Evolutionary conservation across 768 basidiomycete species (phyloP).

Genomic region (Boletus barrowsii): DNA sequence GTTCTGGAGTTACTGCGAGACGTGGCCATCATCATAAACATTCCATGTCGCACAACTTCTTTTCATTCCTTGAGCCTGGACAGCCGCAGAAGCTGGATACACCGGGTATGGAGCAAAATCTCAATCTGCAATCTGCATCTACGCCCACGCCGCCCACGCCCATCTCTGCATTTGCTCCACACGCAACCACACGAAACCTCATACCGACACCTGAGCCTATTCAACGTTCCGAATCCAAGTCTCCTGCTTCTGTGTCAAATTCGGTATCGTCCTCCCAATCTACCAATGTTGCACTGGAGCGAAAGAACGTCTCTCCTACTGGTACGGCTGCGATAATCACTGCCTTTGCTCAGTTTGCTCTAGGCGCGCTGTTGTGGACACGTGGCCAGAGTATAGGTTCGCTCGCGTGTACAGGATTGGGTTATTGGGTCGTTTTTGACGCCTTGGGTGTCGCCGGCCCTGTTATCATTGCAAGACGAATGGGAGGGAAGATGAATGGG

Average conservation of each 20-base stretch:
- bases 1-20: constrained; percentile 27
- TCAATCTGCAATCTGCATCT: constrained; percentile 55
- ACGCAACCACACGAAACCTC: constrained; percentile 29
- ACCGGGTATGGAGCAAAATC: constrained; percentile 29
- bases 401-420: constrained; percentile 83
- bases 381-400: constrained; percentile 86
- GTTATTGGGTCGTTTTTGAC: constrained; percentile 97
- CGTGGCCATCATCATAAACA: constrained; percentile 91
- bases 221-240: constrained; percentile 24
- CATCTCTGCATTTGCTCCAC: constrained; percentile 65
- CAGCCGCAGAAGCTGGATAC: constrained; percentile 2
- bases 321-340: constrained; percentile 19
- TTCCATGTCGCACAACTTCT: constrained; percentile 91
- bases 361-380: constrained; percentile 83
- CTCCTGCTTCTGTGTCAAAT: constrained; percentile 18
- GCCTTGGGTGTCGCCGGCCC: constrained; percentile 69
- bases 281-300: neutral
- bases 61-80: constrained; percentile 89
- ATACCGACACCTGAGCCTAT: constrained; percentile 9
- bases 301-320: constrained; percentile 19
- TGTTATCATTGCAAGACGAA: constrained; percentile 33
- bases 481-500: constrained; percentile 32
- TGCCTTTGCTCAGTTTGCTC: constrained; percentile 48
- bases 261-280: constrained; percentile 4
- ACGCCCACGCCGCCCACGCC: constrained; percentile 60